Percentiles rank a stretch among this genome's conserved stretches.
Evolutionary conservation across 2,329 filamentous ascomycete species (phyloP).

Genomic region (Dothideomycetes sp.): DNA sequence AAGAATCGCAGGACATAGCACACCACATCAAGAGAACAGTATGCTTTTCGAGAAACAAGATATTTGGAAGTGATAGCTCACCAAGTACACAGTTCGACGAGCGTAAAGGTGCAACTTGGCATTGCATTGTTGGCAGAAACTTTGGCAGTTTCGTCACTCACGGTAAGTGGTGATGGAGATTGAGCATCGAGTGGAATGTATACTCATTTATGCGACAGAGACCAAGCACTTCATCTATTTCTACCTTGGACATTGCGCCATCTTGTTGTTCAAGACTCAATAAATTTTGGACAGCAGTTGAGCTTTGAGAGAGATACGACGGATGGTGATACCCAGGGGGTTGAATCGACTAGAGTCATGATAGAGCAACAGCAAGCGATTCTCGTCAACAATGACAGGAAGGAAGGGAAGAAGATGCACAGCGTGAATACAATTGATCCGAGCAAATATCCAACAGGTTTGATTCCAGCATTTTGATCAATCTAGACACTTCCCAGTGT

Average conservation of each 20-base stretch:
- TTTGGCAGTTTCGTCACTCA: conserved; percentile 99
- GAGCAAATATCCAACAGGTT: no score
- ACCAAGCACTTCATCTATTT: conserved; percentile 99
- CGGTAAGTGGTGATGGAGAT: conserved; percentile 48
- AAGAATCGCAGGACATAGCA: conserved; percentile 65
- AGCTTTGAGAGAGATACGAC: no score
- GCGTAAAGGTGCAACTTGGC: conserved; percentile 96
- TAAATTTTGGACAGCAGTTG: no score
- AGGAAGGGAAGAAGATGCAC: no score
- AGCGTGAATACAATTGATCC: no score
- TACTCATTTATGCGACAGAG: conserved; percentile 48
- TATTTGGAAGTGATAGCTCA: conserved; percentile 9
- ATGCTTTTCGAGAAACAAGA: background rate
- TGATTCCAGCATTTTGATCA: no score
- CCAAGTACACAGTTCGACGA: conserved; percentile 71
- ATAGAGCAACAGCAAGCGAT: no score
- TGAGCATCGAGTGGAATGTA: conserved; percentile 1
- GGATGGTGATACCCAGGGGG: conserved; percentile 6
- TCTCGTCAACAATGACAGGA: no score
- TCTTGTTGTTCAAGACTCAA: conserved; percentile 98
- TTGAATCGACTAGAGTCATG: no score
- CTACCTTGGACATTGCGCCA: conserved; percentile 96
- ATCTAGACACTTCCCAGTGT: no score
- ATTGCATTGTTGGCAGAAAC: conserved; percentile 97
- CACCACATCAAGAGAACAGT: conserved; percentile 77